phyloP scores from a whole-genome alignment of 2,329 filamentous ascomycete species.

The Cladophialophora yegresii region DNA sequence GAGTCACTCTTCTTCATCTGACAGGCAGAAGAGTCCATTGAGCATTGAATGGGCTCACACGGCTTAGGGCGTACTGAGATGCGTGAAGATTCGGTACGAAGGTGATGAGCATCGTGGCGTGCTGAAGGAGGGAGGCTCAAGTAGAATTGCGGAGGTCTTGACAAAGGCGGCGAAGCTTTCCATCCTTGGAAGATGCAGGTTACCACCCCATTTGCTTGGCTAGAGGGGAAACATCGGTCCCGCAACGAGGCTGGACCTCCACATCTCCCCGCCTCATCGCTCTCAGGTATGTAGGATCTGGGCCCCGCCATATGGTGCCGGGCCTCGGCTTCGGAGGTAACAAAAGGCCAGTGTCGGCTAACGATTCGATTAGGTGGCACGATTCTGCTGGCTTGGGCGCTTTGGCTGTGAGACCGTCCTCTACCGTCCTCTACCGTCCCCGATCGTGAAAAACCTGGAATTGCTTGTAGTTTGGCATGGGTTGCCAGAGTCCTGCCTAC shows the following conservation, averaged over 20 bases:
- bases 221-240: not conserved
- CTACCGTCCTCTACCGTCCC: not conserved
- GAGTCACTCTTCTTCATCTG: not conserved
- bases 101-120: not conserved
- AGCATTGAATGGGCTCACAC: not conserved
- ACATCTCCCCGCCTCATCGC: not conserved
- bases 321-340: too few relatives aligned
- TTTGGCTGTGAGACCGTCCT: too few relatives aligned
- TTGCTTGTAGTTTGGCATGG: not conserved
- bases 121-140: not conserved
- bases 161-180: too few relatives aligned
- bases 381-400: not conserved
- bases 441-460: not conserved
- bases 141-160: not conserved
- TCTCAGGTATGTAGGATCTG: too few relatives aligned
- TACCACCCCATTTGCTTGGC: not conserved
- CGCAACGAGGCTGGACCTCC: not conserved
- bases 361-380: not conserved
- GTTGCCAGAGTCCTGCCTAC: not conserved
- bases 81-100: not conserved
- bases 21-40: not conserved
- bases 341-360: not conserved
- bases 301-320: not conserved
- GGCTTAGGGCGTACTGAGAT: not conserved
- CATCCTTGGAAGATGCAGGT: too few relatives aligned